Percentiles rank a stretch among this genome's conserved stretches.
phyloP scores from a whole-genome alignment of 352 stramenopile species.

The Saprolegnia diclina region DNA sequence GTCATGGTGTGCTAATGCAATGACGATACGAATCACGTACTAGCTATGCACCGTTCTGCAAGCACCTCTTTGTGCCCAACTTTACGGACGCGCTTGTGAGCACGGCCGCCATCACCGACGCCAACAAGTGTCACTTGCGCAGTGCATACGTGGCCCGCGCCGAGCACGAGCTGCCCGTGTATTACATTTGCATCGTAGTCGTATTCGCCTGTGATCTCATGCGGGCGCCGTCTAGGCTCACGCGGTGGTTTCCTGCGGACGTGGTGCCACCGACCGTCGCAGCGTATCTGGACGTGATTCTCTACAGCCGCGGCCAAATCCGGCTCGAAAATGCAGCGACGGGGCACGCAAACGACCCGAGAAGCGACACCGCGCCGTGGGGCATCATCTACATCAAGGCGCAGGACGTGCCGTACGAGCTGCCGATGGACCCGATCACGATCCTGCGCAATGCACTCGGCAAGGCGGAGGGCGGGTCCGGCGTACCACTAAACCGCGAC shows the following conservation, averaged over 20 bases:
- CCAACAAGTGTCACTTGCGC: constrained; percentile 63
- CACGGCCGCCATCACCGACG: constrained; percentile 49
- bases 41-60: constrained; percentile 89
- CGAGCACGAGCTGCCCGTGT: constrained; percentile 77
- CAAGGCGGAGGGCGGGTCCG: constrained; percentile 60
- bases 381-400: constrained; percentile 88
- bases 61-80: constrained; percentile 88
- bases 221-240: not conserved
- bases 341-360: constrained; percentile 5
- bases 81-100: constrained; percentile 9
- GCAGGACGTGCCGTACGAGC: constrained; percentile 75
- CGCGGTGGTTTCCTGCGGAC: constrained; percentile 50
- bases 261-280: constrained; percentile 37
- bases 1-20: not conserved
- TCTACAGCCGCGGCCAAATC: constrained; percentile 90
- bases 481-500: constrained; percentile 32
- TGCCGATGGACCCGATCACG: constrained; percentile 90
- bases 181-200: not conserved
- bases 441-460: constrained; percentile 87
- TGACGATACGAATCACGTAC: not conserved
- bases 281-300: constrained; percentile 84
- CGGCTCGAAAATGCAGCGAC: constrained; percentile 61
- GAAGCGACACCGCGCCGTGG: constrained; percentile 35
- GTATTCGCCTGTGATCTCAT: constrained; percentile 4
- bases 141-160: constrained; percentile 75